Evolutionary conservation across 768 basidiomycete species (phyloP), one percentile per base, ranked within the genome.

Genomic region (Suillus brevipes): DNA sequence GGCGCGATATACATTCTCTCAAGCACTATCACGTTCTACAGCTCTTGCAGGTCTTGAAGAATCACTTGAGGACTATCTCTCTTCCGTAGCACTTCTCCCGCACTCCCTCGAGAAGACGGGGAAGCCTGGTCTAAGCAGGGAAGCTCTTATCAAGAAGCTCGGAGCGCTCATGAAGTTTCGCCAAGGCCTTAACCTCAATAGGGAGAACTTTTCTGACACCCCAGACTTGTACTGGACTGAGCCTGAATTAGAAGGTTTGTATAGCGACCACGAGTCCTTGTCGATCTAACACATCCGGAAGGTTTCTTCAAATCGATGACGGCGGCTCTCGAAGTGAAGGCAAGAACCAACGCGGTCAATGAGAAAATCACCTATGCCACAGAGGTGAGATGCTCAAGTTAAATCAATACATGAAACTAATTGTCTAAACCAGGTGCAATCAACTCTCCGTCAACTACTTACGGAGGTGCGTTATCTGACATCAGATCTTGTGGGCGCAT

Each of bases 161-260:
- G 97, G 97, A 12, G 88, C 92, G 72, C 82, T 99, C 62, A 89
- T 98, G 85, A 90, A 89, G 71, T 93, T 98, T 75, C 84, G 97
- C 52, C 97, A 98, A 78, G 89, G 92, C 28, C 81, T 97, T 36
- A 98, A 97, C 71, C 85, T 98, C 61, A 94, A 92, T 70, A 82
- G 90, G 53, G 91, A 94, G 73, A 96, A 94, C 70, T 93, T 95
- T 71, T 88, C 88, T 56, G 95, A 96, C 71, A 88, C 89, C 1
- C 94, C 92, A 0, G 92, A 97, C 76, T 90, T 98, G 69, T 95
- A 97, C 74, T 99, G 97, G 96, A 84, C 90, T 20, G 94, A 97
- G 73, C 94, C 95, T 0, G 91, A 89, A 66, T 82, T 98, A 6
- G 96, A 98, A 80, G 83, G 92, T 89, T 66, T 40, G 86, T 65